Evolutionary conservation across 768 basidiomycete species (phyloP), one percentile per base, ranked within the genome.

Genomic region (Psilocybe sp.): DNA sequence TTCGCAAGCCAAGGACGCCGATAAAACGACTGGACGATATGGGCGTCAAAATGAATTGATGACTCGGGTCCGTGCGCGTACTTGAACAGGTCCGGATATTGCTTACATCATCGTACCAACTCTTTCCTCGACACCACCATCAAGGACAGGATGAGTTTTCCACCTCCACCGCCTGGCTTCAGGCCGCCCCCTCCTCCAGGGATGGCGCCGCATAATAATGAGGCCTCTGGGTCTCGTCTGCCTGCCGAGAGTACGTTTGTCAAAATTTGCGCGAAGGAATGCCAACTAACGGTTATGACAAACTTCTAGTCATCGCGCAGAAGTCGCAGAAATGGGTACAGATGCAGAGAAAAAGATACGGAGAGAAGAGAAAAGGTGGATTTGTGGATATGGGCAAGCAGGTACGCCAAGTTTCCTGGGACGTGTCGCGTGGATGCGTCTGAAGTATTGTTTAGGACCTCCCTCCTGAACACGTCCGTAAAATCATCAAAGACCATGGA

Each of bases 401-500:
- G 82, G 88, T 93, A 61, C 60, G 81, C 64, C 4, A n/a, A 14
- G 35, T 52, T 15, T 13, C 11, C 45, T 32, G 40, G 16, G 54
- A 59, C 19, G 51, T 20, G 42, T 48, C 32, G 15, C 10, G 44
- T 52, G 52, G 54, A 37, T 41, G 54, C 31, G 55, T 56, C 58
- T 69, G 28, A 46, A 54, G 47, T 44, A 56, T 28, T 55, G 43
- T 47, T 36, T 53, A 95, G 90, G 94, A 97, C 68, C 73, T 97
- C 51, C 97, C 97, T 49, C 92, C 95, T 28, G 97, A 99, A 69
- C 95, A 98, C 64, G 88, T 99, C 57, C 87, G 97, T 53, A 98
- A 98, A 87, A 98, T 99, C 62, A 94, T 98, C 76, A 95, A 98
- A 73, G 97, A 98, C 70, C 96, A 98, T 61, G 95, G 96, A 57